These are phyloP conservation scores for Vaccinium macrocarpon DNA, from an alignment of 148 eudicot genomes.

Conservation along the genomic window DNA sequence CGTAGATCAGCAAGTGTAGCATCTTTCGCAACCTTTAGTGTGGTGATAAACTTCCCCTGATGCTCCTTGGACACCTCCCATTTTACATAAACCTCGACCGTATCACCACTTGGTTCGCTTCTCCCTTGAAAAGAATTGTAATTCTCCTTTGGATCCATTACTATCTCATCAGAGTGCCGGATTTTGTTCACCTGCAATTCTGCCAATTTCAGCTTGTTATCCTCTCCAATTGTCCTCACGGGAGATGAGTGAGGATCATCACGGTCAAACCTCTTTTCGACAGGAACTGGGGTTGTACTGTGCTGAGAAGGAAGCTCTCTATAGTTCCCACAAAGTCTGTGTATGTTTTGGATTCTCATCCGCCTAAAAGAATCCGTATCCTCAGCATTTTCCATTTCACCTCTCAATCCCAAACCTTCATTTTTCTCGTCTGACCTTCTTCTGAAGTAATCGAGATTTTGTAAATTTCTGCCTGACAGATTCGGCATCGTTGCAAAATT, in stretches of 20 bases:
- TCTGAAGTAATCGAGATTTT: slow-evolving; percentile 16
- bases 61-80: slow-evolving; percentile 88
- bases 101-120: slow-evolving; percentile 26
- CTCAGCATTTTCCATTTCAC: slow-evolving; percentile 16
- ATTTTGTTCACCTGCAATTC: slow-evolving; percentile 1
- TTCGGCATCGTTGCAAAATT: slow-evolving; percentile 7
- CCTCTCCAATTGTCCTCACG: slow-evolving; percentile 12
- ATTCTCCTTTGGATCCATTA: slow-evolving; percentile 53
- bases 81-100: slow-evolving; percentile 68
- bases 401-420: neutral
- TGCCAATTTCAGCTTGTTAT: slow-evolving; percentile 9
- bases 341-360: slow-evolving; percentile 71
- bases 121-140: slow-evolving; percentile 30
- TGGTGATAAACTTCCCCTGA: slow-evolving; percentile 60
- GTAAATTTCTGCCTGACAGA: neutral
- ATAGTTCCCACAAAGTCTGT: slow-evolving; percentile 81
- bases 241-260: slow-evolving; percentile 23
- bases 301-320: slow-evolving; percentile 70
- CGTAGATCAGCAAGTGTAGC: slow-evolving; percentile 79
- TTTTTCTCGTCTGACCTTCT: slow-evolving; percentile 13
- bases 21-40: slow-evolving; percentile 61
- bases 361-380: slow-evolving; percentile 45
- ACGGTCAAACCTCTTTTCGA: slow-evolving; percentile 25
- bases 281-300: slow-evolving; percentile 26
- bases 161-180: slow-evolving; percentile 10